Evolutionary conservation across 768 basidiomycete genomes (phyloP), one percentile per base, ranked within the genome.

Genomic region (Suillus sp.): DNA sequence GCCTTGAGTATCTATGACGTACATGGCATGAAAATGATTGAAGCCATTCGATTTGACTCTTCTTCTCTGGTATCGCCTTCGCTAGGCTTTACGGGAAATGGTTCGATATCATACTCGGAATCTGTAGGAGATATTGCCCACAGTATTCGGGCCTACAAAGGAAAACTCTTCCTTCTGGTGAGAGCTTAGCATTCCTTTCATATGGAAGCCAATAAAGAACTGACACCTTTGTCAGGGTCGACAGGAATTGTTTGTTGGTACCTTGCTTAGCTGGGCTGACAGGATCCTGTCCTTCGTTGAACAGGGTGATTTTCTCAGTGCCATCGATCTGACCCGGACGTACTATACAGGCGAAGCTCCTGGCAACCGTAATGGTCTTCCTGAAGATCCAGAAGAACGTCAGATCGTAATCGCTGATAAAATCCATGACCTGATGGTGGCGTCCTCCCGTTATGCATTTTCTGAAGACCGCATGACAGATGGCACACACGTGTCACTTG

Each of bases 401-500:
- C 84, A 83, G 67, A 75, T 76, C 32, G 78, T 93, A 37, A 86
- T 97, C 45, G 91, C 90, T 2, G 81, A 84, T 59, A 90, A 91
- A 70, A 81, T 98, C 63, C 83, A 82, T 40, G 92, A 91, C 63
- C 81, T 99, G 35, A 91, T 99, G 89, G 77, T 80, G 13, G 95
- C 97, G 2, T 97, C 97, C 1, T 81, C 91, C 47, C 86, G 82
- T 22, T 99, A 96, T 74, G 88, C 91, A 1, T 99, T 99, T 75
- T 96, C 96, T 2, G 93, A 97, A 70, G 95, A 99, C 16, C 89
- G 97, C 30, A 89, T 99, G 86, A 88, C 83, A 27, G 97, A 99
- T 73, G 85, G 83, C 45, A 96, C 95, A 2, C 95, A 98, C 75
- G 72, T 78, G 59, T 90, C 87, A 16, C 83, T 86, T 8, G 92